These are phyloP conservation scores for Stachybotrys elegans DNA, from an alignment of 2,329 filamentous ascomycete genomes.

Conservation along the genomic window DNA sequence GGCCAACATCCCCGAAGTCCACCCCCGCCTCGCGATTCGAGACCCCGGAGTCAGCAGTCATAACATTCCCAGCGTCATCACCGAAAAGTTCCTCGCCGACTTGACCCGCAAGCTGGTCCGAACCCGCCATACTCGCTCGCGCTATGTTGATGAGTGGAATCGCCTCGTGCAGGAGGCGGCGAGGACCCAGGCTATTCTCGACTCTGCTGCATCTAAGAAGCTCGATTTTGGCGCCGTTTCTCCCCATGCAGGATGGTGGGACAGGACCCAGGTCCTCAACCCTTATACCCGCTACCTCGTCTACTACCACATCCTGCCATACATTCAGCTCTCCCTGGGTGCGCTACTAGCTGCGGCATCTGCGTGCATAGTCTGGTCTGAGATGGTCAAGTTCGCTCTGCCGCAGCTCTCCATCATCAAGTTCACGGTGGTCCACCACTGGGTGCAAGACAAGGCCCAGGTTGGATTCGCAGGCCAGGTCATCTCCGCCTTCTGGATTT, in stretches of 20 bases:
- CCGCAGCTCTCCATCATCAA: conserved; percentile 68
- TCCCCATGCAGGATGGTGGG: conserved; percentile 48
- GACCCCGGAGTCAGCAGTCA: conserved; percentile 37
- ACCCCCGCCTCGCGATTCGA: conserved; percentile 36
- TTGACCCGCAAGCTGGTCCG: conserved; percentile 76
- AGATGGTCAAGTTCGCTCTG: conserved; percentile 78
- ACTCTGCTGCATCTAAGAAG: conserved; percentile 74
- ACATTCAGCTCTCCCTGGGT: conserved; percentile 59
- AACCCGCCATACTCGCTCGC: conserved; percentile 74
- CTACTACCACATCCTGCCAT: conserved; percentile 69
- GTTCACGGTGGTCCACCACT: conserved; percentile 68
- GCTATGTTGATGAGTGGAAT: conserved; percentile 85
- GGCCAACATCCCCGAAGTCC: conserved; percentile 61
- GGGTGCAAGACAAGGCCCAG: conserved; percentile 63
- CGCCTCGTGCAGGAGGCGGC: conserved; percentile 68
- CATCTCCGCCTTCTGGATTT: conserved; percentile 80
- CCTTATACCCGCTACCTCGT: conserved; percentile 78
- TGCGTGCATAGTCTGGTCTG: conserved; percentile 83
- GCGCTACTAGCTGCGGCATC: conserved; percentile 69
- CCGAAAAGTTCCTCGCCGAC: conserved; percentile 88
- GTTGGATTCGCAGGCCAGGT: conserved; percentile 84
- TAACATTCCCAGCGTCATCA: conserved; percentile 74
- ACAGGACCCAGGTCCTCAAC: conserved; percentile 59
- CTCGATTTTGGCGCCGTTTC: conserved; percentile 67
- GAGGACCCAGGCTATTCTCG: conserved; percentile 73